Evolutionary conservation across 1,284 basidiomycete species (phyloP).

Genomic region (Papiliotrema terrestris): DNA sequence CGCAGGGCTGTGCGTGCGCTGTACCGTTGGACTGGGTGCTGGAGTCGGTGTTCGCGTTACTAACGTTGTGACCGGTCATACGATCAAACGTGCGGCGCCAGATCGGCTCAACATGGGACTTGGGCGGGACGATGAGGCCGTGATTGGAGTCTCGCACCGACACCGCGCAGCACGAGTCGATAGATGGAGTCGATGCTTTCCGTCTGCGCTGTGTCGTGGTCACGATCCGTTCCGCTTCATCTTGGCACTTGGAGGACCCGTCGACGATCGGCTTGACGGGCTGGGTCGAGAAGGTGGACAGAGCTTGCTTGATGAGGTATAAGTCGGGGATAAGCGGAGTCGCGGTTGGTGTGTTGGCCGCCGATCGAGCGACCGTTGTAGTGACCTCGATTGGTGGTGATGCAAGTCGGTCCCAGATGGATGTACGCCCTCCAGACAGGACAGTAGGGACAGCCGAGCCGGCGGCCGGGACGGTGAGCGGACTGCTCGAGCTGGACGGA

Average conservation of each 20-base stretch:
- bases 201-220: background rate
- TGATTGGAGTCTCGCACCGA: slow-evolving; percentile 11
- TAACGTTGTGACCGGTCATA: too few species aligned
- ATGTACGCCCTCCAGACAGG: background rate
- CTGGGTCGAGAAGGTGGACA: slow-evolving; percentile 21
- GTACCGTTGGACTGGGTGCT: background rate
- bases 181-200: background rate
- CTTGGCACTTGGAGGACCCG: background rate
- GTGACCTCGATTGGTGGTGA: background rate
- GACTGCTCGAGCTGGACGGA: background rate
- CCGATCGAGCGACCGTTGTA: background rate
- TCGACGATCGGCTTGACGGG: background rate
- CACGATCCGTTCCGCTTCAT: too few species aligned
- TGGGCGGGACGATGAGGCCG: slow-evolving; percentile 7
- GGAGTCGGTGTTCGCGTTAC: background rate
- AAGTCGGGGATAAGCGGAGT: slow-evolving; percentile 19
- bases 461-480: background rate
- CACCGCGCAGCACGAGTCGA: slow-evolving; percentile 11
- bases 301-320: slow-evolving; percentile 22
- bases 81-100: background rate
- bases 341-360: slow-evolving; percentile 2
- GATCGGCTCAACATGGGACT: background rate
- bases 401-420: slow-evolving; percentile 7
- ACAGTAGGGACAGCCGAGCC: background rate
- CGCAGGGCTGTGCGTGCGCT: background rate